Evolutionary conservation across 345 rosid genomes (phyloP).

Genomic region (Durio zibethinus): DNA sequence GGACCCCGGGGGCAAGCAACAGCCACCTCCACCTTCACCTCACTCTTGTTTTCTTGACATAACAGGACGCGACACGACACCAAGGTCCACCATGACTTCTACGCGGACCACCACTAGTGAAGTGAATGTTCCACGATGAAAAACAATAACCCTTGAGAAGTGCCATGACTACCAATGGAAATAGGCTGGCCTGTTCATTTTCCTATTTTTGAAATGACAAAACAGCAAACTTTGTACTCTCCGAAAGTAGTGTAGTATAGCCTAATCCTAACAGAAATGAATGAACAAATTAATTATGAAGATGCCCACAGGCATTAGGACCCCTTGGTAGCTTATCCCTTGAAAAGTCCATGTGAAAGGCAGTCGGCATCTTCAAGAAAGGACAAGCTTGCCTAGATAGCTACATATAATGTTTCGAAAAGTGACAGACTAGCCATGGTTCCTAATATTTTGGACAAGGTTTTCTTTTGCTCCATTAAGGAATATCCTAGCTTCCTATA

Average conservation of each 20-base stretch:
- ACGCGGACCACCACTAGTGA: background rate
- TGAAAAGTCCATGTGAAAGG: background rate
- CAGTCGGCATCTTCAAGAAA: background rate
- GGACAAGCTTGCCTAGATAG: background rate
- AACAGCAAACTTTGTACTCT: background rate
- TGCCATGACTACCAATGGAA: background rate
- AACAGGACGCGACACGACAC: background rate
- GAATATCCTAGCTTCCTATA: background rate
- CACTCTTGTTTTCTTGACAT: conserved; percentile 10
- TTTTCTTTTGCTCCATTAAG: background rate
- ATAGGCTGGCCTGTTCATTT: background rate
- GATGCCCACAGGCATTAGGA: background rate
- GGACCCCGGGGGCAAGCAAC: conserved; percentile 13
- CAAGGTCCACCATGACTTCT: conserved; percentile 25
- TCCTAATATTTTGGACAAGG: background rate
- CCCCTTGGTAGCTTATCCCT: background rate
- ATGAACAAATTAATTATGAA: background rate
- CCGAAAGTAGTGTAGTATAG: background rate
- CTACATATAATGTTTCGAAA: background rate
- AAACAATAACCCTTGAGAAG: conserved; percentile 19
- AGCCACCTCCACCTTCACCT: conserved; percentile 8
- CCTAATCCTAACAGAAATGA: background rate
- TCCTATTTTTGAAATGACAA: conserved; percentile 1
- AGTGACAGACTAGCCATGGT: background rate
- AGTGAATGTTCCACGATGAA: conserved; percentile 15